These are phyloP conservation scores for Podila horticola DNA, from an alignment of 192 early-diverging fungal species.

Conservation along the genomic window DNA sequence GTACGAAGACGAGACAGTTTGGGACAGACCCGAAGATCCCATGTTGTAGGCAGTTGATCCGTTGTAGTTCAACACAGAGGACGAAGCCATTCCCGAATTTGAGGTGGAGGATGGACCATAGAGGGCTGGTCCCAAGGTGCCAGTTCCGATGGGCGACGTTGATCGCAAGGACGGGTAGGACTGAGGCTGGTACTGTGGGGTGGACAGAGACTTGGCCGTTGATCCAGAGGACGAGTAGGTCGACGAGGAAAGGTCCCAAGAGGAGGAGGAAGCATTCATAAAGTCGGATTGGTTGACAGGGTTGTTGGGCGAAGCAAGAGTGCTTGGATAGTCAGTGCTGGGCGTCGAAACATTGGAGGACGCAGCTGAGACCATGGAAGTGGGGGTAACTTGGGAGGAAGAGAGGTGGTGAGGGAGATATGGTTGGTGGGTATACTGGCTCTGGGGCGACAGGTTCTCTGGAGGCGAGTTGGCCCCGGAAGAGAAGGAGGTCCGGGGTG, in stretches of 20 bases:
- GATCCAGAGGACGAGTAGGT: background rate
- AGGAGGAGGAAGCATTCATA: constrained; percentile 1
- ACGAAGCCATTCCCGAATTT: background rate
- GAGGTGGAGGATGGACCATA: constrained; percentile 6
- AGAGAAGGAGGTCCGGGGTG: constrained; percentile 49
- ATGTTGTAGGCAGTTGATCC: constrained; percentile 21
- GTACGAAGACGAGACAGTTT: background rate
- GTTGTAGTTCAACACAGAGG: constrained; percentile 4
- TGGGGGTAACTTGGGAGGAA: constrained; percentile 8
- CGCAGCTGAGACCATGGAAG: constrained; percentile 9
- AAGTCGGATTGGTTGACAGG: background rate
- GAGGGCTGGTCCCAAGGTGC: constrained; percentile 22
- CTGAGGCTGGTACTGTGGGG: constrained; percentile 10
- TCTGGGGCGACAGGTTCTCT: constrained; percentile 37
- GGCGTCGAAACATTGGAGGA: constrained; percentile 15
- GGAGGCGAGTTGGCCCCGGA: constrained; percentile 42
- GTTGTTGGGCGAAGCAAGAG: constrained; percentile 32
- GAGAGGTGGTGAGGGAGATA: constrained; percentile 17
- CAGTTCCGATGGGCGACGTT: constrained; percentile 18
- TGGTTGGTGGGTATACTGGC: constrained; percentile 7
- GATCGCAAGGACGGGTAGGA: constrained; percentile 33
- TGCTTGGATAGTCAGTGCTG: constrained; percentile 32
- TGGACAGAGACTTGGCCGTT: background rate
- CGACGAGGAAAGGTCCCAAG: background rate
- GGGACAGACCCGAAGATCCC: background rate